A percentile compares a stretch with the other conserved stretches of the same genome.
Evolutionary conservation across 768 basidiomycete genomes (phyloP).

Genomic region (Russula earlei): DNA sequence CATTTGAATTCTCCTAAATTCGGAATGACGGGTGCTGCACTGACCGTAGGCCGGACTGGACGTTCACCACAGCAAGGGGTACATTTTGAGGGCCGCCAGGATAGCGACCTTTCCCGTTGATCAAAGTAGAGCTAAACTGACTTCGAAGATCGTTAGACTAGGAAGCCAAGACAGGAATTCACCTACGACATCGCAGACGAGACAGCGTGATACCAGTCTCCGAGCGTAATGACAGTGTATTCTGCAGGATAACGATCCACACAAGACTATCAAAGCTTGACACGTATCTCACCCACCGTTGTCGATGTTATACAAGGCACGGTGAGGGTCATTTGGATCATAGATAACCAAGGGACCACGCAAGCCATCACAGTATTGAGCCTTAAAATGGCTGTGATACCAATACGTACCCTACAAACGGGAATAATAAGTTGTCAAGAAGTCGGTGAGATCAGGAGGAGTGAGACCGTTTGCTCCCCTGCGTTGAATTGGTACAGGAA

Average conservation of each 20-base stretch:
- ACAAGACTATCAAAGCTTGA: too few species aligned
- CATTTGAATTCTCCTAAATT: neutral
- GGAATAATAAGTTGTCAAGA: neutral
- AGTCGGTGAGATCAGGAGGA: slow-evolving; percentile 26
- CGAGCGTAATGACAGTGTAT: slow-evolving; percentile 22
- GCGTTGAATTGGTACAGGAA: slow-evolving; percentile 35
- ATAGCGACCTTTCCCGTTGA: slow-evolving; percentile 18
- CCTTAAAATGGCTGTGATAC: slow-evolving; percentile 31
- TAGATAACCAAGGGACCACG: slow-evolving; percentile 25
- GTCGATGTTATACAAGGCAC: slow-evolving; percentile 23
- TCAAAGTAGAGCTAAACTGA: slow-evolving; percentile 15
- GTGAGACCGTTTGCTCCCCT: slow-evolving; percentile 26
- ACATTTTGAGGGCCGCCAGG: slow-evolving; percentile 1
- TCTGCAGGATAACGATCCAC: slow-evolving; percentile 2
- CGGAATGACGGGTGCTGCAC: neutral
- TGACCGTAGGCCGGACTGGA: slow-evolving; percentile 5
- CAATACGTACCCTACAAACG: slow-evolving; percentile 22
- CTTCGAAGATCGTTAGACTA: neutral
- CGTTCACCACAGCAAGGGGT: slow-evolving; percentile 11
- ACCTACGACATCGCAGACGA: neutral
- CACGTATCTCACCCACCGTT: slow-evolving; percentile 21
- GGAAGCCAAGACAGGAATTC: neutral
- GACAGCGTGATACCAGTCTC: slow-evolving; percentile 21
- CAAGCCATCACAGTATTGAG: slow-evolving; percentile 32
- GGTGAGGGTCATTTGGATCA: slow-evolving; percentile 25